Percentiles rank a stretch among this genome's conserved stretches.
phyloP scores from a whole-genome alignment of 2,329 filamentous ascomycete genomes.

The Exophiala alcalophila region DNA sequence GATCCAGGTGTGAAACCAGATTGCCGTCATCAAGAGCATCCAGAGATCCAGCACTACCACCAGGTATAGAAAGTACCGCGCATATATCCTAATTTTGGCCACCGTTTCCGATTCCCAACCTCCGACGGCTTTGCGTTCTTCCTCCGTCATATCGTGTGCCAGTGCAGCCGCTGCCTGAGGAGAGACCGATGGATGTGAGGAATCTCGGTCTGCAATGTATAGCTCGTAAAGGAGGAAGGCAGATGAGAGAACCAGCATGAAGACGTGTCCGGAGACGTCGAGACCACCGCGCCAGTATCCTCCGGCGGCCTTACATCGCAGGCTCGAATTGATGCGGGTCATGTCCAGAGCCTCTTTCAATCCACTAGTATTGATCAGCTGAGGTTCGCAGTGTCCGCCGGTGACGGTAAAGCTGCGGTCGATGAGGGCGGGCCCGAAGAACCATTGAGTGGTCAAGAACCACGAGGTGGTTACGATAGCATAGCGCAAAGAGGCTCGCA shows the following conservation, averaged over 20 bases:
- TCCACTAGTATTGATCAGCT: conserved; percentile 14
- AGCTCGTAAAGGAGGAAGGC: conserved; percentile 80
- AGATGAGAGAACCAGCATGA: conserved; percentile 81
- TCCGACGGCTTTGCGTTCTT: conserved; percentile 35
- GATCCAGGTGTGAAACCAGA: conserved; percentile 98
- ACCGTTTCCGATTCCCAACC: conserved; percentile 40
- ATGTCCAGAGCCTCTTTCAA: conserved; percentile 35
- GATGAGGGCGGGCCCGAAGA: conserved; percentile 84
- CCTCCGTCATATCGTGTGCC: conserved; percentile 43
- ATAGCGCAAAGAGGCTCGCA: conserved; percentile 67
- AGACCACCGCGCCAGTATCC: conserved; percentile 90
- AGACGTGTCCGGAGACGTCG: conserved; percentile 94
- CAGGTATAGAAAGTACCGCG: conserved; percentile 47
- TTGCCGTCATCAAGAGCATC: conserved; percentile 98
- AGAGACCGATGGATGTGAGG: conserved; percentile 29
- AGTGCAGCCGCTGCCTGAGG: conserved; percentile 46
- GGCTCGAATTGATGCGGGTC: conserved; percentile 57
- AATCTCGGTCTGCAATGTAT: conserved; percentile 60
- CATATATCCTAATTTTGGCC: conserved; percentile 56
- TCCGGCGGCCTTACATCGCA: conserved; percentile 77
- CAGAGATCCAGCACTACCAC: conserved; percentile 75
- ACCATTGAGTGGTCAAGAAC: conserved; percentile 93
- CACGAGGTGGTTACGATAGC: conserved; percentile 70
- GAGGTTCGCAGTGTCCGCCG: conserved; percentile 72
- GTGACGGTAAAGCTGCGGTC: conserved; percentile 87